These are phyloP conservation scores for Apophysomyces ossiformis DNA, from an alignment of 371 early-diverging fungal genomes.

Conservation along the genomic window DNA sequence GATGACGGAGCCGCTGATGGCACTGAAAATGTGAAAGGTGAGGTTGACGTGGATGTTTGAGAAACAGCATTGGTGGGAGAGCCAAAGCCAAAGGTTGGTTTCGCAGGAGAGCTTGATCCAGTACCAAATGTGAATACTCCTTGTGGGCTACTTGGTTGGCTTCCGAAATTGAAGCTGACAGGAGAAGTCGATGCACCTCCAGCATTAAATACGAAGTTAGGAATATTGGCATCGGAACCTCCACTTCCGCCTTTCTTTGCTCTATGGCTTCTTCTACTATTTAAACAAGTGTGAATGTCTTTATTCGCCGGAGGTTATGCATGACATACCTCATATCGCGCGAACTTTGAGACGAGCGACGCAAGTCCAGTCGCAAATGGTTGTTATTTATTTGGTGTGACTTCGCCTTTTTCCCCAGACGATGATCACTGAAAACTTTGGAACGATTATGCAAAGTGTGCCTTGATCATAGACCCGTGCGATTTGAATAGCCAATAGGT, in stretches of 20 bases:
- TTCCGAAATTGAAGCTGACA: constrained; percentile 13
- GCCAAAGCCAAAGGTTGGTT: constrained; percentile 12
- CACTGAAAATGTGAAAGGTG: constrained; percentile 6
- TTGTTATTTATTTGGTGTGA: too few species aligned
- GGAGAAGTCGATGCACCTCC: constrained; percentile 1
- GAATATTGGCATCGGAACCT: constrained; percentile 14
- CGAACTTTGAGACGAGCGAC: not conserved
- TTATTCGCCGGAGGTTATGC: not conserved
- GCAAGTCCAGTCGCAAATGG: not conserved
- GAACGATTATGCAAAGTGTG: too few species aligned
- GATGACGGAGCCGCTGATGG: not conserved
- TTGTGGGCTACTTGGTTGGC: constrained; percentile 14
- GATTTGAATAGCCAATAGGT: too few species aligned
- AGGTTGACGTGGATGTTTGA: not conserved
- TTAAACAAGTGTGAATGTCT: not conserved
- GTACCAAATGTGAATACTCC: constrained; percentile 13
- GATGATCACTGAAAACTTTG: not conserved
- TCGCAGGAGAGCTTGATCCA: not conserved
- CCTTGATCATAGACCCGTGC: too few species aligned
- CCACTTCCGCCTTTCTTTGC: constrained; percentile 19
- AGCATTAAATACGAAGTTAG: constrained; percentile 19
- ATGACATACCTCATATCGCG: constrained; percentile 8
- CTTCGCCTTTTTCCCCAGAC: not conserved
- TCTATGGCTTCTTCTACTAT: constrained; percentile 17
- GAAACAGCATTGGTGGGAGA: not conserved